Conservation (phyloP, 768 basidiomycete species). For the Chalciporus pseudorubinellus region DNA sequence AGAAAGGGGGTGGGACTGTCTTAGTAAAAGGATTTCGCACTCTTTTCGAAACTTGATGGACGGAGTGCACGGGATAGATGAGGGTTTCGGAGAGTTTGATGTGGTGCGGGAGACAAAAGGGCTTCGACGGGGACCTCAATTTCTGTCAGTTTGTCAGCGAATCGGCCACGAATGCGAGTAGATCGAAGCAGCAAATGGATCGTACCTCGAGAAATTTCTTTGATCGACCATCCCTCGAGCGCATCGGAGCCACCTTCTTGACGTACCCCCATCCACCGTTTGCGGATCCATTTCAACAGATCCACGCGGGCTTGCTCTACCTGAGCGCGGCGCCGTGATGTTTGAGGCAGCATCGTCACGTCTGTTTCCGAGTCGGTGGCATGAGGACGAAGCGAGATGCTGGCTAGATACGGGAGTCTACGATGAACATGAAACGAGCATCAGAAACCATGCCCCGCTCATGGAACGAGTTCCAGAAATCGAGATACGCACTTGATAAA, state of each 20-base stretch:
- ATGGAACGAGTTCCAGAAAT: neutral
- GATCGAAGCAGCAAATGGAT: neutral
- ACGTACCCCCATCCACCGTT: slow-evolving; percentile 73
- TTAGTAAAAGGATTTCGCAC: slow-evolving; percentile 91
- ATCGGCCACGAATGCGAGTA: neutral
- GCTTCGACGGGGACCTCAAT: slow-evolving; percentile 80
- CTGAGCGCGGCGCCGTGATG: slow-evolving; percentile 65
- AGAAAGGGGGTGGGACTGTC: slow-evolving; percentile 44
- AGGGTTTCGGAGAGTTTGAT: slow-evolving; percentile 21
- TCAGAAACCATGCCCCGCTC: neutral
- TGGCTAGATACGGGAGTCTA: slow-evolving; percentile 74
- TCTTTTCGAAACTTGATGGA: slow-evolving; percentile 65
- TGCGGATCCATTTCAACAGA: slow-evolving; percentile 61
- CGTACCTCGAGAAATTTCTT: slow-evolving; percentile 62
- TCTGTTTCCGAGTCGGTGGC: slow-evolving; percentile 54
- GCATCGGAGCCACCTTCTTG: slow-evolving; percentile 77
- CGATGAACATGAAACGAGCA: neutral
- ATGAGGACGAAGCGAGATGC: slow-evolving; percentile 67
- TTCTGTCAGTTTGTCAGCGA: slow-evolving; percentile 42
- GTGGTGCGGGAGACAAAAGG: slow-evolving; percentile 49
- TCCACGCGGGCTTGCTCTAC: slow-evolving; percentile 65
- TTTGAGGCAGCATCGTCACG: slow-evolving; percentile 62
- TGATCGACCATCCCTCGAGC: slow-evolving; percentile 84
- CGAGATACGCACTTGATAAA: slow-evolving; percentile 68
- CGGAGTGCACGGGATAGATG: slow-evolving; percentile 29